A percentile compares a stretch with the other conserved stretches of the same genome.
Evolutionary conservation across 805 yeast genomes (phyloP).

Genomic region (Metschnikowia reukaufii): DNA sequence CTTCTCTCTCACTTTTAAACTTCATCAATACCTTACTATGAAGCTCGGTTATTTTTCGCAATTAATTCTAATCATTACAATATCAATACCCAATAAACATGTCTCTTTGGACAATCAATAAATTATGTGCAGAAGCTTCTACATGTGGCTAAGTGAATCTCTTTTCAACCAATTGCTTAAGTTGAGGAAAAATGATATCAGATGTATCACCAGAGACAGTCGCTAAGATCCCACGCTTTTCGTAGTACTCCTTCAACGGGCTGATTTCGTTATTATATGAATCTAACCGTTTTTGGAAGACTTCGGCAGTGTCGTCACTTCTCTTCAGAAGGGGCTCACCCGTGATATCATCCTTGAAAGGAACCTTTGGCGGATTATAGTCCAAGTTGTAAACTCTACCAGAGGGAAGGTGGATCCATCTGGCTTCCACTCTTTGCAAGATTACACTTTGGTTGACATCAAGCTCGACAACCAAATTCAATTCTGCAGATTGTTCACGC

Average conservation of each 20-base stretch:
- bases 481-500: constrained; percentile 32
- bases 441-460: constrained; percentile 87
- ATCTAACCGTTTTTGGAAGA: constrained; percentile 65
- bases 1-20: too few relatives aligned
- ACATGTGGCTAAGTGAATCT: not conserved
- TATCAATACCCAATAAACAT: too few relatives aligned
- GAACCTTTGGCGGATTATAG: constrained; percentile 84
- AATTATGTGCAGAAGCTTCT: too few relatives aligned
- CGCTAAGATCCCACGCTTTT: constrained; percentile 41
- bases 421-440: constrained; percentile 73
- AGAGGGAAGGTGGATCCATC: constrained; percentile 82
- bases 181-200: constrained; percentile 77
- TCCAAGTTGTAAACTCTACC: constrained; percentile 85
- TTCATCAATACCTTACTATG: too few relatives aligned
- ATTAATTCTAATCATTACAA: too few relatives aligned
- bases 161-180: constrained; percentile 40
- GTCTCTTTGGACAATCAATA: too few relatives aligned
- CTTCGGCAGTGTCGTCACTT: constrained; percentile 76
- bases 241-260: constrained; percentile 68
- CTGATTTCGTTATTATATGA: constrained; percentile 56
- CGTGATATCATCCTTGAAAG: constrained; percentile 83
- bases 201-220: constrained; percentile 76
- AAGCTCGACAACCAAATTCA: constrained; percentile 81
- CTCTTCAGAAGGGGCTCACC: constrained; percentile 84
- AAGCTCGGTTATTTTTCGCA: too few relatives aligned